Conservation (phyloP, 2,329 filamentous ascomycete species). For the Fusarium incarnatum region DNA sequence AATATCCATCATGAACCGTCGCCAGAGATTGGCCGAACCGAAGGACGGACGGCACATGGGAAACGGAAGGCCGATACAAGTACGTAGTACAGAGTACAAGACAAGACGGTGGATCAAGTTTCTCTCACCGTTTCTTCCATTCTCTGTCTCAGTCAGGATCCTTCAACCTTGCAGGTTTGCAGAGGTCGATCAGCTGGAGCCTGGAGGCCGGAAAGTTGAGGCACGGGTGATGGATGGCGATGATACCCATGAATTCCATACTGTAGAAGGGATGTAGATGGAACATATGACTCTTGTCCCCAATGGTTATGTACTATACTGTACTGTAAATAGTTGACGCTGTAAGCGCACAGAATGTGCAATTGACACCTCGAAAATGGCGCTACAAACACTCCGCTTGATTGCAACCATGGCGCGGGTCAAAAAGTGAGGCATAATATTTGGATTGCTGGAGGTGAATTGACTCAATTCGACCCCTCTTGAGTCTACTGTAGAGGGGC, state of each 20-base stretch:
- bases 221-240: constrained; percentile 1
- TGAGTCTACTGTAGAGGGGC: neutral
- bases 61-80: constrained; percentile 33
- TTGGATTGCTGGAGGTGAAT: constrained; percentile 16
- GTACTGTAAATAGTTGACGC: constrained; percentile 1
- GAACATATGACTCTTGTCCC: neutral
- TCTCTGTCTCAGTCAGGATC: neutral
- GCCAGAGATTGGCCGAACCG: constrained; percentile 28
- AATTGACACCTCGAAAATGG: neutral
- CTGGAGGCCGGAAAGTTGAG: constrained; percentile 24
- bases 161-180: no score
- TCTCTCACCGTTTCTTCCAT: constrained; percentile 30
- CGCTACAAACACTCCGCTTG: constrained; percentile 22
- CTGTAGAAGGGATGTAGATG: constrained; percentile 23
- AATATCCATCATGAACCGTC: constrained; percentile 1
- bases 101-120: constrained; percentile 27
- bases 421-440: constrained; percentile 27
- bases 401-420: neutral
- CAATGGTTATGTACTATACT: neutral
- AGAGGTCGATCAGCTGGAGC: constrained; percentile 5
- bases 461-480: constrained; percentile 34
- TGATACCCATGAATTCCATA: neutral
- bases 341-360: constrained; percentile 7
- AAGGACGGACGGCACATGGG: constrained; percentile 23
- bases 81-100: constrained; percentile 2